Base-by-base conservation (phyloP, 108 stramenopile genomes). In the Nannochloropsis gaditana region DNA sequence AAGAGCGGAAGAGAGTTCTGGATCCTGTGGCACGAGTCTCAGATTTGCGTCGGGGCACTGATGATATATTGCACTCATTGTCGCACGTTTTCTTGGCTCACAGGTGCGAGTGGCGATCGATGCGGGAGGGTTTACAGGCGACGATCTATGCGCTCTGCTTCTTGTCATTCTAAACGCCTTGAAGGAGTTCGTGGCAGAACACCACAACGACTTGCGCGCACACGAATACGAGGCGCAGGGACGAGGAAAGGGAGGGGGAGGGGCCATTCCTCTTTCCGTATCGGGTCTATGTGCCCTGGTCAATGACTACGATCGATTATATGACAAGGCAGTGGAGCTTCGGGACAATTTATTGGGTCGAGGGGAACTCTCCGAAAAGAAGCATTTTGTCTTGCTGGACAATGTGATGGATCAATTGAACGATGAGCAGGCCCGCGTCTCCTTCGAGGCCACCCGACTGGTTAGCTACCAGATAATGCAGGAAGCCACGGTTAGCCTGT, bases 111-210 rank as follows among this genome's bases (percentile, higher is more conserved):
- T 73, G 19, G 59, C 59, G 5, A 73, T 73, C 19, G 59, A 73
- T n/a, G 59, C 59, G 19, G 59, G 59, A 15, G 59, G 59, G 4
- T 73, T 73, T 8, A n/a, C n/a, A n/a, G 59, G n/a, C n/a, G 59
- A 73, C n/a, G 59, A 73, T n/a, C 59, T 73, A 73, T 73, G 59
- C 59, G 59, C 59, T 15, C 59, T 73, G 19, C 59, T 73, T n/a
- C 59, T 73, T n/a, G 59, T 73, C 59, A 73, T 73, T 73, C 59
- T 73, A 2, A 73, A 4, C 2, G 59, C 59, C 6, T n/a, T 73
- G 19, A 73, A 73, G n/a, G 59, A 73, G n/a, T 73, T n/a, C n/a
- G 59, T 73, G 19, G 59, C 59, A n/a, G 59, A 73, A n/a, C 59
- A 73, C 59, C 59, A 73, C 59, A 73, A 73, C 6, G n/a, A n/a